These are phyloP conservation scores for Aspergillus neoniger DNA, from an alignment of 2,329 filamentous ascomycete species.

Conservation along the genomic window DNA sequence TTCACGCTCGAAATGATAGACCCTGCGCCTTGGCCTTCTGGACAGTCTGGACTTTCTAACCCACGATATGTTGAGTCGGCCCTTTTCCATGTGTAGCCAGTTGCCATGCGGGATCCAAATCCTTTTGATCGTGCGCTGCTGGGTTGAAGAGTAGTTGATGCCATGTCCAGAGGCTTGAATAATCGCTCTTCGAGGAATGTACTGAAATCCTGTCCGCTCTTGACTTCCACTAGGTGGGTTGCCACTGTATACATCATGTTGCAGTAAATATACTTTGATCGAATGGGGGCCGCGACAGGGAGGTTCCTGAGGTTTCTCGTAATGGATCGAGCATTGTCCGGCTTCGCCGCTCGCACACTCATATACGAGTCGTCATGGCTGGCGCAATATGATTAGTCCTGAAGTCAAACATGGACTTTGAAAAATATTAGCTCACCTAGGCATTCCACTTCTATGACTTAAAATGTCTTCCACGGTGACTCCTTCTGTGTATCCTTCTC, in stretches of 20 bases:
- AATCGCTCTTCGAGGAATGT: constrained; percentile 46
- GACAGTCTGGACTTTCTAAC: constrained; percentile 29
- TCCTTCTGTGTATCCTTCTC: constrained; percentile 50
- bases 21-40: constrained; percentile 47
- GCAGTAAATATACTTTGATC: constrained; percentile 52
- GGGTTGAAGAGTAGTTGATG: constrained; percentile 31
- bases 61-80: constrained; percentile 25
- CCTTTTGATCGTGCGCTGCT: constrained; percentile 32
- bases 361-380: constrained; percentile 40
- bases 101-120: constrained; percentile 39
- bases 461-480: constrained; percentile 59
- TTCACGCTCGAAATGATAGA: constrained; percentile 40
- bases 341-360: constrained; percentile 30
- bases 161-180: constrained; percentile 53
- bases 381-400: background rate
- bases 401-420: no score
- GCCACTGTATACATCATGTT: constrained; percentile 54
- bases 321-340: constrained; percentile 38
- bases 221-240: constrained; percentile 50
- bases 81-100: constrained; percentile 47
- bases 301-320: constrained; percentile 51
- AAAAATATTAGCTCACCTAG: constrained; percentile 37
- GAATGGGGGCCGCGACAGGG: constrained; percentile 47
- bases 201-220: constrained; percentile 43
- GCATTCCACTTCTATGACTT: constrained; percentile 55